A percentile compares a stretch with the other conserved stretches of the same genome.
These are phyloP conservation scores for Blumeria hordei DNA, from an alignment of 2,329 filamentous ascomycete species.

Conservation along the genomic window DNA sequence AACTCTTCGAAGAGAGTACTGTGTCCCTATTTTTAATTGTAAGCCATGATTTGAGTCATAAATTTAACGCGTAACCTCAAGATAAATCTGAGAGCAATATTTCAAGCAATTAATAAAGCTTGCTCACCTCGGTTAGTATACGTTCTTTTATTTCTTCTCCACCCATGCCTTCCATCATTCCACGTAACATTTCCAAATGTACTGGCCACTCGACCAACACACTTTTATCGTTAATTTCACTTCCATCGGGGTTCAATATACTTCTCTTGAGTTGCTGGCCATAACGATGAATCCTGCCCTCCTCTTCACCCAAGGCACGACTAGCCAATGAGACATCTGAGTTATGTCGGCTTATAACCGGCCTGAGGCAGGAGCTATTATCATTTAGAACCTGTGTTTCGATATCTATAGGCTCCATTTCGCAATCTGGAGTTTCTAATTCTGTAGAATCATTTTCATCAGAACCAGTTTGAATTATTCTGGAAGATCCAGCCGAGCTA, in stretches of 20 bases:
- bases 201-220: not conserved
- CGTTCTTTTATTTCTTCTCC: not conserved
- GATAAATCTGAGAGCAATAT: too few relatives aligned
- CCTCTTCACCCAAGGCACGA: slow-evolving; percentile 38
- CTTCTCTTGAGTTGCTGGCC: slow-evolving; percentile 42
- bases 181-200: not conserved
- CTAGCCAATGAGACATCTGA: slow-evolving; percentile 45
- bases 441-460: slow-evolving; percentile 4
- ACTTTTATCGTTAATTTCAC: not conserved
- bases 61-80: too few relatives aligned
- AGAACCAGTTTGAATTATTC: slow-evolving; percentile 15
- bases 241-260: slow-evolving; percentile 15
- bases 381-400: slow-evolving; percentile 17
- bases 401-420: slow-evolving; percentile 7
- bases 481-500: not conserved
- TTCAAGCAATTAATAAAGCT: too few relatives aligned
- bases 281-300: slow-evolving; percentile 45
- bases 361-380: slow-evolving; percentile 18
- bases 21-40: too few relatives aligned
- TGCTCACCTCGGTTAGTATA: too few relatives aligned
- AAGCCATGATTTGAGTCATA: too few relatives aligned
- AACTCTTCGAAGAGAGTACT: too few relatives aligned
- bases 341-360: slow-evolving; percentile 28
- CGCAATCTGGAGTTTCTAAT: slow-evolving; percentile 4
- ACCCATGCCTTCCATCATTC: not conserved